Evolutionary conservation across 805 yeast genomes (phyloP).

Genomic region (Wickerhamomyces hampshirensis): DNA sequence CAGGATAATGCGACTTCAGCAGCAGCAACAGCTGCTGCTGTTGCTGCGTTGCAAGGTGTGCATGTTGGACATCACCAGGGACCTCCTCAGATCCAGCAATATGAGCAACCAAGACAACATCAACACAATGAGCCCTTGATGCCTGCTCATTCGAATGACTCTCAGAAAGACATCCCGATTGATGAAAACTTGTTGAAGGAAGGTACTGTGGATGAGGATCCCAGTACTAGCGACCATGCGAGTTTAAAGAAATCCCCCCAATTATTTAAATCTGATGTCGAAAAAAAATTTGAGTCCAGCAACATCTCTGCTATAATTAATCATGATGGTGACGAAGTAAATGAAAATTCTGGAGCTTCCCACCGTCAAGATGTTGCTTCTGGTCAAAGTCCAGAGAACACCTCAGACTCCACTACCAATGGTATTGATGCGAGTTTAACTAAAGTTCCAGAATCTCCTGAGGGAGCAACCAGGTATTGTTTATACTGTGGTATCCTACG

Average conservation of each 20-base stretch:
- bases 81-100: conserved; percentile 19
- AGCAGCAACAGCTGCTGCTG: conserved; percentile 5
- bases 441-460: conserved; percentile 2
- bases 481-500: conserved; percentile 23
- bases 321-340: conserved; percentile 2
- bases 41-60: conserved; percentile 1
- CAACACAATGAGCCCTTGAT: conserved; percentile 10
- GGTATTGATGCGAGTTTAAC: conserved; percentile 3
- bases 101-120: conserved; percentile 13
- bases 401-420: neutral
- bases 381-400: neutral
- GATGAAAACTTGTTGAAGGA: conserved; percentile 16
- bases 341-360: neutral
- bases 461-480: conserved; percentile 11
- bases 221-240: conserved; percentile 9
- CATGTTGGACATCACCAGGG: conserved; percentile 8
- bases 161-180: conserved; percentile 18
- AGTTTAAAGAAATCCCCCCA: conserved; percentile 18
- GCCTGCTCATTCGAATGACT: conserved; percentile 7
- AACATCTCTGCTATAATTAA: conserved; percentile 4
- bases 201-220: conserved; percentile 6
- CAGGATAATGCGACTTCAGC: neutral
- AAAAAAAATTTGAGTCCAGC: conserved; percentile 1
- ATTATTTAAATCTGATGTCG: conserved; percentile 1
- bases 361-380: neutral